Base-by-base conservation (phyloP, 176 grass and related monocot species). In the Typha latifolia region DNA sequence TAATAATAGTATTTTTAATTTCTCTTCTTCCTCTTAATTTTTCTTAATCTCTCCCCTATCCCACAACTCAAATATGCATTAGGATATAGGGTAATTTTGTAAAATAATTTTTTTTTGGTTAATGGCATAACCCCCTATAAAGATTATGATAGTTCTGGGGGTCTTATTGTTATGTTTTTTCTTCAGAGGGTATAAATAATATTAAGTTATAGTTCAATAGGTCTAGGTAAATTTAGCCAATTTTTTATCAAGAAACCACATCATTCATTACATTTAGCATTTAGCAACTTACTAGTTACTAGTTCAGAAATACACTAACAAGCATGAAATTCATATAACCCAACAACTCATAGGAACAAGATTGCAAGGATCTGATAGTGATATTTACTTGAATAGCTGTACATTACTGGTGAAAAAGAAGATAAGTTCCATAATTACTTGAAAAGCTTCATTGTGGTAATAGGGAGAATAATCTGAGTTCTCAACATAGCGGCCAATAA, bases 401-500 rank as follows among this genome's bases (percentile, higher is more conserved):
- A 26, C 57, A 37, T 62, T 69, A 32, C 4, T 50, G 4, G 56
- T 5, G 34, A 63, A 77, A 49, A 68, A 79, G 26, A 18, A 59
- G 53, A 43, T 43, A 43, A 43, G 32, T 59, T 68, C 78, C 64
- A 56, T 27, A 49, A 32, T 75, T 86, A 97, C 93, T 80, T 97
- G 93, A 79, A 79, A 83, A 80, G 64, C 81, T 84, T 83, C 74
- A 72, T 90, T 84, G 67, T 82, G 71, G n/a, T 68, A 62, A 81
- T 80, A 82, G 16, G 74, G 63, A 12, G 70, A 74, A 80, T 71
- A 79, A 78, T 75, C 47, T 66, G 70, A 64, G 49, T 18, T 80
- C 49, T 81, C 51, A 68, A 80, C 77, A 68, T 59, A 75, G 66
- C 74, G 68, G 63, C 91, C 87, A 47, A 97, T 72, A 80, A 92